A percentile compares a stretch with the other conserved stretches of the same genome.
Evolutionary conservation across 306 rosid species (phyloP).

Genomic region (Vigna angularis): DNA sequence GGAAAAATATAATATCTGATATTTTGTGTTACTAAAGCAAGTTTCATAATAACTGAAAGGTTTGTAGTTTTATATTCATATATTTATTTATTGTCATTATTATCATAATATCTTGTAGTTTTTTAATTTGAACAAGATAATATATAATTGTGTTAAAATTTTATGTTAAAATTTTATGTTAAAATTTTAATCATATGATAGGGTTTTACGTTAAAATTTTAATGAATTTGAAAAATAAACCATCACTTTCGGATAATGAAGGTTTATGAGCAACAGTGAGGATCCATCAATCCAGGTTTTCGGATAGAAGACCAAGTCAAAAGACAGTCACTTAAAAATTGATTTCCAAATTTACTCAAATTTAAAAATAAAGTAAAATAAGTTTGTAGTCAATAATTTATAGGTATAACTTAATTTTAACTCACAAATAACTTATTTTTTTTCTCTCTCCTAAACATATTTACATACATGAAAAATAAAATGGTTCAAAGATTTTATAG

Average conservation of each 20-base stretch:
- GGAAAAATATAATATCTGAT: constrained; percentile 6
- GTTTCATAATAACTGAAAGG: constrained; percentile 7
- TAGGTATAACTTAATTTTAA: too few relatives aligned
- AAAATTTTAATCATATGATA: background rate
- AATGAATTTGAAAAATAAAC: background rate
- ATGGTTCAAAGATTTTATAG: too few relatives aligned
- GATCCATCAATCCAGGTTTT: background rate
- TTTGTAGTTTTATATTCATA: background rate
- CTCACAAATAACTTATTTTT: too few relatives aligned
- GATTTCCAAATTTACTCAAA: too few relatives aligned
- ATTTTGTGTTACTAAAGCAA: background rate
- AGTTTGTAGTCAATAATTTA: too few relatives aligned
- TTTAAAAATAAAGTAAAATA: too few relatives aligned
- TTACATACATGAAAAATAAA: too few relatives aligned
- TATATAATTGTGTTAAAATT: too few relatives aligned
- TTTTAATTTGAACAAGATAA: too few relatives aligned
- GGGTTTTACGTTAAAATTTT: background rate
- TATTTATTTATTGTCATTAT: constrained; percentile 1
- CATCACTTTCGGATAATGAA: background rate
- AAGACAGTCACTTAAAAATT: too few relatives aligned
- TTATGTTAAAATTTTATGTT: too few relatives aligned
- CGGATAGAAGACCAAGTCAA: background rate
- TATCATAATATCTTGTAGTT: background rate
- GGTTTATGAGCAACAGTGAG: background rate
- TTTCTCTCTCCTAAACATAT: too few relatives aligned